phyloP scores from a whole-genome alignment of 2,329 filamentous ascomycete genomes.

The Phaeosphaeria sp. region DNA sequence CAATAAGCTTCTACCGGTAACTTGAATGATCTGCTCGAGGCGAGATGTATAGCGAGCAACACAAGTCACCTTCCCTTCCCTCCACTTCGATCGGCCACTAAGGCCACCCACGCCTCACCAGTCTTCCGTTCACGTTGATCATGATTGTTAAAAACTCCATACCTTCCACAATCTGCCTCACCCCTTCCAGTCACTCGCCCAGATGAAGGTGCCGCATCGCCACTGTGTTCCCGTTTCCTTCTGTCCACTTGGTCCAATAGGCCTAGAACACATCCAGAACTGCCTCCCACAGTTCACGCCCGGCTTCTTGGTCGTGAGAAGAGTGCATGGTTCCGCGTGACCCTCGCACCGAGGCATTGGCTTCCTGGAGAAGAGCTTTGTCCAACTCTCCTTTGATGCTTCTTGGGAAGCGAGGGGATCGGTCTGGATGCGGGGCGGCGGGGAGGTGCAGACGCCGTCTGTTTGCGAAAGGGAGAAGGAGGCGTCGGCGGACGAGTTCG shows the following conservation, averaged over 20 bases:
- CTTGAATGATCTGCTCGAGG: not conserved
- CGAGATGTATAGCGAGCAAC: not conserved
- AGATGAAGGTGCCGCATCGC: constrained; percentile 85
- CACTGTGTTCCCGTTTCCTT: constrained; percentile 86
- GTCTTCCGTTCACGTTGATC: not conserved
- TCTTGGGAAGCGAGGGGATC: constrained; percentile 60
- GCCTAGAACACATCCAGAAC: constrained; percentile 73
- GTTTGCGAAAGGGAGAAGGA: constrained; percentile 8
- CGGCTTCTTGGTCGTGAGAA: constrained; percentile 83
- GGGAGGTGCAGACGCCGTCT: constrained; percentile 6
- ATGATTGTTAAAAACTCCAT: not conserved
- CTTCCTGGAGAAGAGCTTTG: constrained; percentile 78
- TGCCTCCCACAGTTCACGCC: constrained; percentile 77
- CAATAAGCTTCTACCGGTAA: not conserved
- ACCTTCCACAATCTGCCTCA: not conserved
- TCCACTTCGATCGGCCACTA: not conserved
- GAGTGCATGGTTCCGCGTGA: constrained; percentile 86
- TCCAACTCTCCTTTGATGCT: constrained; percentile 78
- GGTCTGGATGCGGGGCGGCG: constrained; percentile 12
- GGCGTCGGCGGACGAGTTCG: constrained; percentile 2
- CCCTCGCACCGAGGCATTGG: constrained; percentile 77
- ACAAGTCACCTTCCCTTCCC: not conserved
- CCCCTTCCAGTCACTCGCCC: constrained; percentile 67
- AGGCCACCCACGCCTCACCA: not conserved
- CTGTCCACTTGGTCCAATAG: constrained; percentile 82